phyloP scores from a whole-genome alignment of 1,139 yeast species.

The Hanseniaspora gamundiae region DNA sequence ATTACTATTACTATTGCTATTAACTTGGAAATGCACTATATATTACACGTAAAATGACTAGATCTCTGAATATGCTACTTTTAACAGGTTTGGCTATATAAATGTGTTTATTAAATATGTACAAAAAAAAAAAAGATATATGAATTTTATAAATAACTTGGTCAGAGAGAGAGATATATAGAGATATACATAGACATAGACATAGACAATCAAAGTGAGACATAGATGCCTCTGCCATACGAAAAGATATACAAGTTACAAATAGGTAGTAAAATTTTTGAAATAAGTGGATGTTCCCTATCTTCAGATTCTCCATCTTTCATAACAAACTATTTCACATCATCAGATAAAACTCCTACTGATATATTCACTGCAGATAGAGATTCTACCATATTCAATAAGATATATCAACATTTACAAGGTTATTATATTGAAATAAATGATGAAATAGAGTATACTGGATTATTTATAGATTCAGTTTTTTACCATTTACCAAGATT shows the following conservation, averaged over 20 bases:
- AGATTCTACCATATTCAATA: slow-evolving; percentile 56
- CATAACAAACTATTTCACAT: slow-evolving; percentile 36
- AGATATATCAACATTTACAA: slow-evolving; percentile 60
- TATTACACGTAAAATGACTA: too few relatives aligned
- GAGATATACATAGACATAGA: too few relatives aligned
- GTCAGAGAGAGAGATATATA: too few relatives aligned
- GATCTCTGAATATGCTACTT: too few relatives aligned
- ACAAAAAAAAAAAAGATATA: too few relatives aligned
- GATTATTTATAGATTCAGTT: slow-evolving; percentile 58
- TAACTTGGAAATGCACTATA: slow-evolving; percentile 33
- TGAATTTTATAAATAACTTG: too few relatives aligned
- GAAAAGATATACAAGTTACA: slow-evolving; percentile 60
- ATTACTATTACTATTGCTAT: too few relatives aligned
- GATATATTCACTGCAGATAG: slow-evolving; percentile 39
- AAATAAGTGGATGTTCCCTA: slow-evolving; percentile 67
- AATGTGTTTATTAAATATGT: too few relatives aligned
- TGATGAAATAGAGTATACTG: slow-evolving; percentile 47
- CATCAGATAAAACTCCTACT: slow-evolving; percentile 12
- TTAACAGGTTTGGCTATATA: too few relatives aligned
- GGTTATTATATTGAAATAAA: slow-evolving; percentile 56
- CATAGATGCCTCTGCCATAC: too few relatives aligned
- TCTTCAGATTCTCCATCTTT: slow-evolving; percentile 60
- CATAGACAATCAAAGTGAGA: too few relatives aligned
- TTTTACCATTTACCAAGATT: slow-evolving; percentile 58
- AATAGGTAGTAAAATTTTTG: slow-evolving; percentile 52